Evolutionary conservation across 2,329 filamentous ascomycete genomes (phyloP), one percentile per base, ranked within the genome.

Genomic region (Colletotrichum sp.): DNA sequence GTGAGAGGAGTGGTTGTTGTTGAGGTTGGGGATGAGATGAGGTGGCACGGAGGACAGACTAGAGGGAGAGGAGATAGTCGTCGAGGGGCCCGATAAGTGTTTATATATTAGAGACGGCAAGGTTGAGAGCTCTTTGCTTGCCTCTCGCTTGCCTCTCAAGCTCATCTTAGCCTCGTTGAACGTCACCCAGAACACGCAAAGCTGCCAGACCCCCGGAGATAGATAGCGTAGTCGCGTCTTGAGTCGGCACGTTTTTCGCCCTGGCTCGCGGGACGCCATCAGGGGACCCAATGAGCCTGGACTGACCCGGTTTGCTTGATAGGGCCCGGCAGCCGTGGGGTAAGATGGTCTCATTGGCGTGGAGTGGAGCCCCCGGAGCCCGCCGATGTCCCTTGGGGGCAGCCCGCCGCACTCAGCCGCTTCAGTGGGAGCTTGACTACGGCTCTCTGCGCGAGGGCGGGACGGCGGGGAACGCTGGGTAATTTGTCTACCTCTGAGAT

Each of bases 301-400:
- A 72, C 66, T 75, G 74, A 33, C 27, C 72, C 74, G 72, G 62
- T 69, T 51, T 54, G 69, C 71, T 75, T 66, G 58, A 72, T 51
- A 73, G 66, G 73, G 67, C 21, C 74, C 70, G 74, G 69, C 64
- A 62, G 62, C 58, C 63, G 63, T 62, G 70, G 64, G 72, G 69
- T 72, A 68, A 61, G 72, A 75, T 75, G 73, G 70, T 55, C 73
- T 73, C 43, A 75, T 70, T 66, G 66, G 63, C n/a, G 66, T 67
- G 21, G 68, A 64, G 69, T 72, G 75, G 72, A 74, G 43, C 69
- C 68, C 74, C 77, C 80, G 80, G 80, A 81, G 78, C 76, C 79
- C 80, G 80, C 80, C 80, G 80, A 80, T 75, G 58, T 77, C 79
- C 79, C 68, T 77, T 59, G 55, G 58, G 47, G 61, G 71, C 55